Base-by-base conservation (phyloP, 2,329 filamentous ascomycete genomes). In the Stromatinia cepivora region DNA sequence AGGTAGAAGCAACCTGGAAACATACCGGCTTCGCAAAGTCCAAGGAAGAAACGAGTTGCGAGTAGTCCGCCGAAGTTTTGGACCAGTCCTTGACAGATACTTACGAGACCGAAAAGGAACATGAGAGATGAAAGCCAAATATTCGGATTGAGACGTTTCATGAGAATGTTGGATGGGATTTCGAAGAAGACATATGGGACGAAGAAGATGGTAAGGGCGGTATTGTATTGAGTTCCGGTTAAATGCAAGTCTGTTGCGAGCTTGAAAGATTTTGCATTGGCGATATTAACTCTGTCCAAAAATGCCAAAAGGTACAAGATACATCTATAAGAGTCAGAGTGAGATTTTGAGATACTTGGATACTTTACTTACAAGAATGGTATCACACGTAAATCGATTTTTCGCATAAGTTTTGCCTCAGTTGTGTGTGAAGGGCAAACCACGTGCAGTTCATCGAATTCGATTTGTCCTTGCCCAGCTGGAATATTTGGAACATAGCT, bases 21-120 rank as follows among this genome's bases (percentile, higher is more conserved):
- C 85, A 93, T 92, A 79, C 90, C 90, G 7, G 88, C 87, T 81
- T 93, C 89, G 71, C 89, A 90, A 0, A 92, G 36, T 7, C 94
- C 94, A 0, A 97, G 85, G 79, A 97, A 94, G 83, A 97, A 97
- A 46, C 92, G 87, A 4, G 92, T 93, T 0, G 88, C 85, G 63
- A 97, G 84, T 22, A 97, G 82, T 1, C 93, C 92, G 53, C 84
- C 92, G 74, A 94, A 97, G 77, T 87, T 96, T n/a, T 75, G 70
- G 0, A 79, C 78, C 2, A 80, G 73, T 10, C 78, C 79, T 68
- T 79, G 77, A 65, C 75, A 78, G 46, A 79, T 74, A 4, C 73
- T 75, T 1, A 77, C 72, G 2, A 79, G 15, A 7, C 79, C 79
- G 97, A 97, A 79, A 3, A 81, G 71, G 58, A 70, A 91, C 90